Evolutionary conservation across 75 land plant genomes (phyloP).

Genomic region (Adiantum capillusveneris): DNA sequence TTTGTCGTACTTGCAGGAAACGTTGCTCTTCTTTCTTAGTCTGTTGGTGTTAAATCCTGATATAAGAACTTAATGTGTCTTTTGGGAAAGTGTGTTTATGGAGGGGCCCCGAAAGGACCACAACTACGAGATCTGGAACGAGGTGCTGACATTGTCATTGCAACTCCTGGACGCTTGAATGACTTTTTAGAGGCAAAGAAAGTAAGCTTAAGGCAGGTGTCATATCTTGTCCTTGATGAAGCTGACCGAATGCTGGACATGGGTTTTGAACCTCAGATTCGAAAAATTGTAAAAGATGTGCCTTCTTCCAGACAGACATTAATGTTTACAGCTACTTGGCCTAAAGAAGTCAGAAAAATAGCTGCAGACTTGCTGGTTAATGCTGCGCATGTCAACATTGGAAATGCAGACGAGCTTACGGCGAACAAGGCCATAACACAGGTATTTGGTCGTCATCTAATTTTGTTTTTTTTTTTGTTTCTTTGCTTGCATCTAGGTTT

Average conservation of each 20-base stretch:
- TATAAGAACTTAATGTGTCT: no score
- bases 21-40: no score
- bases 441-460: slow-evolving; percentile 20
- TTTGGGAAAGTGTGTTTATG: slow-evolving; percentile 98
- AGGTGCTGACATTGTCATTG: slow-evolving; percentile 90
- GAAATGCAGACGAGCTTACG: slow-evolving; percentile 56
- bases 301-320: slow-evolving; percentile 80
- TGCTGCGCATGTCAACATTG: slow-evolving; percentile 75
- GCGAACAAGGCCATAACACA: slow-evolving; percentile 78
- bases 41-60: no score
- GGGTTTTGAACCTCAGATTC: slow-evolving; percentile 88
- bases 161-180: slow-evolving; percentile 92
- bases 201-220: slow-evolving; percentile 62
- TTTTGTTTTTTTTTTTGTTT: no score
- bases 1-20: no score
- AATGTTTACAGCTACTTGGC: slow-evolving; percentile 86
- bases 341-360: slow-evolving; percentile 66
- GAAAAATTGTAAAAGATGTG: slow-evolving; percentile 74
- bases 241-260: slow-evolving; percentile 89
- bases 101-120: slow-evolving; percentile 86
- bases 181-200: slow-evolving; percentile 81
- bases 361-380: slow-evolving; percentile 57
- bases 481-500: no score
- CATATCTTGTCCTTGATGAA: slow-evolving; percentile 74
- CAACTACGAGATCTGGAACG: slow-evolving; percentile 79